Conservation (phyloP, 257 asterid species). For the Sherardia arvensis region DNA sequence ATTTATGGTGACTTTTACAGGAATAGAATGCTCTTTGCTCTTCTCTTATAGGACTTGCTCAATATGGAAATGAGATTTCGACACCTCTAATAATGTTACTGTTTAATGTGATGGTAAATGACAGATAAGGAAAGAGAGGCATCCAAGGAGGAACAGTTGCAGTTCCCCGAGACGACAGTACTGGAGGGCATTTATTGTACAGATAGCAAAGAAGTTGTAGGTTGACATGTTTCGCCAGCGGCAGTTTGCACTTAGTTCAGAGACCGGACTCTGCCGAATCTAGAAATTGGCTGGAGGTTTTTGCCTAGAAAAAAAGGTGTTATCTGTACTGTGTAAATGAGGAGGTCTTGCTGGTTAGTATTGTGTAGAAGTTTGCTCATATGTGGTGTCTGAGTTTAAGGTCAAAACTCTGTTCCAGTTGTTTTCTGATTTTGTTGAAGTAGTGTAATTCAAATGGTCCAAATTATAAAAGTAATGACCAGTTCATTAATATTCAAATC, state of each 20-base stretch:
- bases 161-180: not conserved
- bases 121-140: conserved; percentile 4
- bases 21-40: not conserved
- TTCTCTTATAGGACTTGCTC: not conserved
- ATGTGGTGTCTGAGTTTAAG: not conserved
- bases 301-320: not conserved
- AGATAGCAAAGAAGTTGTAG: not conserved
- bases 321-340: conserved; percentile 7
- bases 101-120: not conserved
- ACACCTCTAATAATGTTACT: not conserved
- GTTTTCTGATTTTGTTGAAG: too few species aligned
- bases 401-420: too few species aligned
- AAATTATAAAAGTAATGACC: too few species aligned
- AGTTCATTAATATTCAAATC: too few species aligned
- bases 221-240: conserved; percentile 4
- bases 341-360: not conserved
- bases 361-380: not conserved
- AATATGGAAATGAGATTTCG: not conserved
- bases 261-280: not conserved
- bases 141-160: not conserved
- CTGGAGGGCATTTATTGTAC: not conserved
- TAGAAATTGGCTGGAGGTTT: not conserved
- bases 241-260: not conserved
- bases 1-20: too few species aligned
- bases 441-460: too few species aligned